Evolutionary conservation across 768 basidiomycete species (phyloP).

Genomic region (Tephrocybe sp.): DNA sequence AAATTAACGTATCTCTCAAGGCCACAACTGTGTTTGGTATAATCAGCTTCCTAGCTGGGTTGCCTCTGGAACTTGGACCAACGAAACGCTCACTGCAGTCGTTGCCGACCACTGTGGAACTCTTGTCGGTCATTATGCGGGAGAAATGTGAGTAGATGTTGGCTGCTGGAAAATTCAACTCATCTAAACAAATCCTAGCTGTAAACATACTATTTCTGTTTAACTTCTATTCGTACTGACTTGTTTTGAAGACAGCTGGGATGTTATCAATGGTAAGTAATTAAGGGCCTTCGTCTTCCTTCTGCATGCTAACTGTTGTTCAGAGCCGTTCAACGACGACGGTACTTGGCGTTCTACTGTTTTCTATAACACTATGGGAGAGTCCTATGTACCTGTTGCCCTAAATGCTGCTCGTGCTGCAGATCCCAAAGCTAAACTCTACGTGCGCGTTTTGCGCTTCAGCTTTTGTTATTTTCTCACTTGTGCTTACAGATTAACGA

Average conservation of each 20-base stretch:
- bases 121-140: slow-evolving; percentile 49
- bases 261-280: slow-evolving; percentile 37
- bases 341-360: slow-evolving; percentile 41
- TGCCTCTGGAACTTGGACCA: slow-evolving; percentile 34
- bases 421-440: slow-evolving; percentile 55
- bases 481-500: slow-evolving; percentile 30
- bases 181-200: slow-evolving; percentile 18
- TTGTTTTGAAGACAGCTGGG: slow-evolving; percentile 35
- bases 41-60: too few relatives aligned
- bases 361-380: slow-evolving; percentile 40
- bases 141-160: slow-evolving; percentile 36
- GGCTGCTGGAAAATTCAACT: background rate
- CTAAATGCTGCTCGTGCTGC: slow-evolving; percentile 42
- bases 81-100: slow-evolving; percentile 38
- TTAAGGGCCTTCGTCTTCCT: background rate
- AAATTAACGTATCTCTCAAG: slow-evolving; percentile 16
- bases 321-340: slow-evolving; percentile 43
- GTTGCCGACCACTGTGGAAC: slow-evolving; percentile 47
- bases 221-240: slow-evolving; percentile 15
- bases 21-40: slow-evolving; percentile 32
- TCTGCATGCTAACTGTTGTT: slow-evolving; percentile 9
- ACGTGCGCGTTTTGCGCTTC: slow-evolving; percentile 32
- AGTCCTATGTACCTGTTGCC: slow-evolving; percentile 37
- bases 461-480: background rate
- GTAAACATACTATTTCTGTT: slow-evolving; percentile 17